phyloP scores from a whole-genome alignment of 2,329 filamentous ascomycete genomes.

The Aspergillus cejpii region DNA sequence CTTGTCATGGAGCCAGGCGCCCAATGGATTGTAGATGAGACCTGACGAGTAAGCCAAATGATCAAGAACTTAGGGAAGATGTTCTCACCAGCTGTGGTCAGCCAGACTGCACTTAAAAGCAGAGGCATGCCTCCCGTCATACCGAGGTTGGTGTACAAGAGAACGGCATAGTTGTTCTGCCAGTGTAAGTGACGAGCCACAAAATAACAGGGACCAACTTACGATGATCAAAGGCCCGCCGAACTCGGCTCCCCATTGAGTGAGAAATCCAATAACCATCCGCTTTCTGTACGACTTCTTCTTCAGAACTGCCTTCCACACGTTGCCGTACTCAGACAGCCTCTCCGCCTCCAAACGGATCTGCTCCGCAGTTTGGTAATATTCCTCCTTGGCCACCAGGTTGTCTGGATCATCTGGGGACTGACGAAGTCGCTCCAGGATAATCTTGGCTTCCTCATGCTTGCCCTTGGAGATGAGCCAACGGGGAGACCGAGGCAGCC shows the following conservation, averaged over 20 bases:
- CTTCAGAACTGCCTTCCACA: slow-evolving; percentile 43
- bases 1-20: slow-evolving; percentile 34
- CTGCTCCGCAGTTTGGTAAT: slow-evolving; percentile 45
- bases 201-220: slow-evolving; percentile 17
- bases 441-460: slow-evolving; percentile 41
- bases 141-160: slow-evolving; percentile 42
- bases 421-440: slow-evolving; percentile 38
- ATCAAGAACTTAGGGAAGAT: neutral
- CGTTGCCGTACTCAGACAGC: slow-evolving; percentile 36
- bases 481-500: slow-evolving; percentile 44
- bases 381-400: slow-evolving; percentile 42
- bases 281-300: slow-evolving; percentile 47
- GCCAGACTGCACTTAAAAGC: slow-evolving; percentile 41
- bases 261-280: slow-evolving; percentile 48
- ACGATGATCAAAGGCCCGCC: slow-evolving; percentile 49
- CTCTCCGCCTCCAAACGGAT: slow-evolving; percentile 40
- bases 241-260: slow-evolving; percentile 50
- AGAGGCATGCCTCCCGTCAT: slow-evolving; percentile 40
- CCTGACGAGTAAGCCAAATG: slow-evolving; percentile 25
- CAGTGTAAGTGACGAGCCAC: slow-evolving; percentile 1
- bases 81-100: slow-evolving; percentile 40
- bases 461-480: slow-evolving; percentile 47
- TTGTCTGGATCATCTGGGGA: slow-evolving; percentile 37
- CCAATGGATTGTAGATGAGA: slow-evolving; percentile 35
- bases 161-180: slow-evolving; percentile 45